Evolutionary conservation across 2,329 filamentous ascomycete genomes (phyloP), one percentile per base, ranked within the genome.

Genomic region (Coleophoma crateriformis): DNA sequence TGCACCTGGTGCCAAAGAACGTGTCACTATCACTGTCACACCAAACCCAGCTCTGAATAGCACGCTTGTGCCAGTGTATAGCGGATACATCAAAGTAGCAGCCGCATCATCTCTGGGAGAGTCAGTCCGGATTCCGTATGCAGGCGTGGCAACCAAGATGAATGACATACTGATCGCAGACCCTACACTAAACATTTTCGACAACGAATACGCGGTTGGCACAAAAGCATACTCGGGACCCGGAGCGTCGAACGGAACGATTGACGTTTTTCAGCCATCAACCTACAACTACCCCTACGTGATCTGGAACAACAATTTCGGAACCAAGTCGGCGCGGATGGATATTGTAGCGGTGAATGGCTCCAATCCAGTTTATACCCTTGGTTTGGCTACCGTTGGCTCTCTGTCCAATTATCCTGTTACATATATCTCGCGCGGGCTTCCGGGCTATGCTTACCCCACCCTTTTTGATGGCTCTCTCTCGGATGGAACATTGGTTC

Each of bases 331-430:
- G 3, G 34, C 45, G 7, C 32, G 45, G 2, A 7, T 51, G 20
- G 49, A 51, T 34, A 45, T 51, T n/a, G 45, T 51, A 6, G 33
- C 45, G 8, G 7, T 48, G 8, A 47, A 45, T 7, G 8, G 27
- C 27, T 27, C 27, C 2, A 27, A 27, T 10, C 27, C 27, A 2
- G 8, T 27, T 7, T 27, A 27, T 10, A 8, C 35, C 13, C 3
- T 14, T 38, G 35, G 35, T 17, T 7, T 14, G 35, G 15, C 13
- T n/a, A 38, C 35, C 7, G 35, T 38, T 2, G 35, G 35, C 13
- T 38, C 35, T 7, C 14, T 38, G 35, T 7, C 35, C 6, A 17
- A 17, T n/a, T 38, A 17, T 14, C 35, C 35, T n/a, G 3, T 11
- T 38, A 17, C 13, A 17, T 38, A 38, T 38, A 7, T 12, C 7